Base-by-base conservation (phyloP, 2,329 filamentous ascomycete species). In the Pseudogymnoascus sp. region DNA sequence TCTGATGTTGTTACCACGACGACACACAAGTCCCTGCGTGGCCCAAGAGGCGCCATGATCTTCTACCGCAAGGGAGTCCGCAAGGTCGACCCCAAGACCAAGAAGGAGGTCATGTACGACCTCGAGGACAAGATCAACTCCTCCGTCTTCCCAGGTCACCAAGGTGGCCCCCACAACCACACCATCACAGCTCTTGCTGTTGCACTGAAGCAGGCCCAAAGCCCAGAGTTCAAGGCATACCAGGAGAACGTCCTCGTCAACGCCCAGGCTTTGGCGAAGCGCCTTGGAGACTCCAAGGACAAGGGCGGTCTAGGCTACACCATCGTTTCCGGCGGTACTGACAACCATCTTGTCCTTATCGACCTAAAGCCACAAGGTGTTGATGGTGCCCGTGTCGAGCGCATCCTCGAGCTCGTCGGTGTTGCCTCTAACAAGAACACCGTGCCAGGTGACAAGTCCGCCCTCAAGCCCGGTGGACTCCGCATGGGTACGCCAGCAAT, bases 351-450 rank as follows among this genome's bases (percentile, higher is more conserved):
- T 66, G 89, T 99, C 9, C 83, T 99, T 15, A 81, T 94, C 58
- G 94, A 99, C 74, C 84, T 99, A 59, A 96, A 96, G 78, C 86
- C 90, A 37, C 89, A 94, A 73, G 82, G 82, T 62, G 86, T 99
- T 64, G 94, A 99, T 71, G 92, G 92, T 67, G 88, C 89, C 24
- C 87, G 92, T 60, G 91, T 96, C 11, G 92, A 97, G 79, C 87
- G 91, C 54, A 86, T 96, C 13, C 83, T 97, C 24, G 92, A 97
- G 74, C 84, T 96, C 54, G 91, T 95, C 67, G 93, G 93, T 69
- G 93, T 97, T 60, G 94, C 94, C n/a, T 89, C 90, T 73, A 99
- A 99, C 82, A 99, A 99, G 83, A 99, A 99, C 79, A 97, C 94
- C 6, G 93, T 97, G 0, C 94, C 94, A 1, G 94, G 93, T 44